These are phyloP conservation scores for Macrophomina tecta DNA, from an alignment of 2,329 filamentous ascomycete species.

Conservation along the genomic window DNA sequence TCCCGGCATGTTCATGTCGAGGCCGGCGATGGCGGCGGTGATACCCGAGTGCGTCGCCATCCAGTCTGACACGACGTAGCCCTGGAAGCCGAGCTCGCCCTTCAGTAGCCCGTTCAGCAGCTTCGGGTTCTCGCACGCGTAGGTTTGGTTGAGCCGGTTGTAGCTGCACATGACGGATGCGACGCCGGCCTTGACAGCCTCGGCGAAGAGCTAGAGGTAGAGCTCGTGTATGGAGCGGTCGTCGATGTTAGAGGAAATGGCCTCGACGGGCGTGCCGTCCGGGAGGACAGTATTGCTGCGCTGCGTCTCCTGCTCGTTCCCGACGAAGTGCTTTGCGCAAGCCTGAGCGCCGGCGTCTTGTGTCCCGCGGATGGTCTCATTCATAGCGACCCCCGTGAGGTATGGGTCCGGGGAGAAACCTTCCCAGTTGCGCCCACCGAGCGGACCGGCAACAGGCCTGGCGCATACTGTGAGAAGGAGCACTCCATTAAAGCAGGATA, in stretches of 20 bases:
- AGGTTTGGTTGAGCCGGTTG: conserved; percentile 45
- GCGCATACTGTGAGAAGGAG: neutral
- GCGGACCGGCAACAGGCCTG: conserved; percentile 50
- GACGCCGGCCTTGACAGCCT: conserved; percentile 72
- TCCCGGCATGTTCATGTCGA: conserved; percentile 31
- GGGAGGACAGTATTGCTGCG: conserved; percentile 37
- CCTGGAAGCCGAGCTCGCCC: conserved; percentile 52
- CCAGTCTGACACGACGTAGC: conserved; percentile 34
- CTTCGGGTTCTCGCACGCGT: conserved; percentile 53
- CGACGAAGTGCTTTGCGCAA: conserved; percentile 56
- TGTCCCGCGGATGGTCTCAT: conserved; percentile 52
- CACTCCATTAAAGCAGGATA: too few relatives aligned
- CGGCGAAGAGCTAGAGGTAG: conserved; percentile 79
- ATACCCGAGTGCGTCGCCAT: conserved; percentile 37
- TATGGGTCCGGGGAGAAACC: conserved; percentile 58
- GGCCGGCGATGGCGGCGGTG: conserved; percentile 36
- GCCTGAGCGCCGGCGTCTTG: conserved; percentile 52
- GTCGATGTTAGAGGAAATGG: conserved; percentile 64
- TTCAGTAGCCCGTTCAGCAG: conserved; percentile 54
- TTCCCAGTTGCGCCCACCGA: conserved; percentile 56
- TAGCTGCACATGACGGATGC: conserved; percentile 56
- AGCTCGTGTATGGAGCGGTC: conserved; percentile 78
- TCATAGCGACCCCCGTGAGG: conserved; percentile 50
- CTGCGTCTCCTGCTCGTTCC: conserved; percentile 71
- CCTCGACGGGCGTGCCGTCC: conserved; percentile 43